Conservation (phyloP, 768 basidiomycete genomes). For the Gloeostereum incarnatum region DNA sequence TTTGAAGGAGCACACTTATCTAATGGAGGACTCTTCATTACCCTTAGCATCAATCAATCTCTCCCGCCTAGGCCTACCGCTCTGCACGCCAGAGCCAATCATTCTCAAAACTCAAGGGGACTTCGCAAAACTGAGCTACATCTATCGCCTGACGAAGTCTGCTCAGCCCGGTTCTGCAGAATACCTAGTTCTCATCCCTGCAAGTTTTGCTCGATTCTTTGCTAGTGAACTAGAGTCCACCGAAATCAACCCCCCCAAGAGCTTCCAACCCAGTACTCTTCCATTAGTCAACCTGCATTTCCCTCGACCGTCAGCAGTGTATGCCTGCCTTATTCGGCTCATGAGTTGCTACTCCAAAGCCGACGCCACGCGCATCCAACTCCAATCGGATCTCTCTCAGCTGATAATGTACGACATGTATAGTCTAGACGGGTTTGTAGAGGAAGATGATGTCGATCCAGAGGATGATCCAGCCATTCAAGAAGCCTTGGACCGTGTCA, state of each 20-base stretch:
- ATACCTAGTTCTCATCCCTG: constrained; percentile 14
- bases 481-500: background rate
- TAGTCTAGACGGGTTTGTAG: background rate
- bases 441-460: constrained; percentile 12
- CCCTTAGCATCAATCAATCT: constrained; percentile 13
- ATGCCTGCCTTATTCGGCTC: background rate
- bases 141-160: constrained; percentile 14
- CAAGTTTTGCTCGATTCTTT: constrained; percentile 17
- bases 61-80: constrained; percentile 13
- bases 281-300: background rate
- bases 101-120: constrained; percentile 12
- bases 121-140: constrained; percentile 12
- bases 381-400: background rate
- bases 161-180: constrained; percentile 9
- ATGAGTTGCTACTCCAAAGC: background rate
- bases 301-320: background rate
- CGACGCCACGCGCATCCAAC: background rate
- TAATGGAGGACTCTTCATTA: constrained; percentile 15
- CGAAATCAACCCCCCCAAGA: background rate
- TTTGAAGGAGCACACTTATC: constrained; percentile 14
- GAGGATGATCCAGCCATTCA: constrained; percentile 1
- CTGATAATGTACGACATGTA: background rate
- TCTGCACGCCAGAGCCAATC: constrained; percentile 12
- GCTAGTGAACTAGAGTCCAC: constrained; percentile 11
- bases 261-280: background rate